These are phyloP conservation scores for Magnolia officinalis DNA, from an alignment of 164 flowering plant species.

Conservation along the genomic window DNA sequence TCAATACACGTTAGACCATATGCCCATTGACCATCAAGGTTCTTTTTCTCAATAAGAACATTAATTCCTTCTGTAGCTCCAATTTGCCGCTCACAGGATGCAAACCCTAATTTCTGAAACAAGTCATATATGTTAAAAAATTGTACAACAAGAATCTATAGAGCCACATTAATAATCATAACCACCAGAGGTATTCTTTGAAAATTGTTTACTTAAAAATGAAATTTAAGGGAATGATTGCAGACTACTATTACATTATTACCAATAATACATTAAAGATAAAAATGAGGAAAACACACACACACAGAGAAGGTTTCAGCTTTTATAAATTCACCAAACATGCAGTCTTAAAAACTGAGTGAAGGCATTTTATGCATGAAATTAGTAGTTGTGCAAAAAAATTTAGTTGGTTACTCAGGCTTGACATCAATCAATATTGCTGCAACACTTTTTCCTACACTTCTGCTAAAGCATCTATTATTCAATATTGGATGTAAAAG, in stretches of 20 bases:
- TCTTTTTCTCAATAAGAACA: slow-evolving; percentile 80
- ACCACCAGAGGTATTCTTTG: too few relatives aligned
- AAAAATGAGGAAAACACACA: not conserved
- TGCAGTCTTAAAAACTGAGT: not conserved
- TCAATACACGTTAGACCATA: slow-evolving; percentile 96
- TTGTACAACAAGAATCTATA: not conserved
- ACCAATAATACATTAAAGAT: too few relatives aligned
- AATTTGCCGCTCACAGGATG: slow-evolving; percentile 67
- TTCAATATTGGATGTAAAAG: too few relatives aligned
- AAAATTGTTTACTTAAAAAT: too few relatives aligned
- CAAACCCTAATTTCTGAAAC: slow-evolving; percentile 91
- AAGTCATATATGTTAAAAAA: not conserved
- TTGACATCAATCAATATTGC: too few relatives aligned
- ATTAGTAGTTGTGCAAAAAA: too few relatives aligned
- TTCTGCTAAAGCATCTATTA: not conserved
- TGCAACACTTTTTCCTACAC: not conserved
- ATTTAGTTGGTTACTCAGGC: too few relatives aligned
- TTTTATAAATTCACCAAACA: not conserved
- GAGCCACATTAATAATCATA: too few relatives aligned
- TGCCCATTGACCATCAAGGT: slow-evolving; percentile 72
- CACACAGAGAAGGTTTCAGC: too few relatives aligned
- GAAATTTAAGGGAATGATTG: not conserved
- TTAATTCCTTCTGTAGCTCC: slow-evolving; percentile 98
- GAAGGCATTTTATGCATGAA: not conserved
- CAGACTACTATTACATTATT: too few relatives aligned